Evolutionary conservation across 768 basidiomycete genomes (phyloP).

Genomic region (Pulveroboletus ravenelii): DNA sequence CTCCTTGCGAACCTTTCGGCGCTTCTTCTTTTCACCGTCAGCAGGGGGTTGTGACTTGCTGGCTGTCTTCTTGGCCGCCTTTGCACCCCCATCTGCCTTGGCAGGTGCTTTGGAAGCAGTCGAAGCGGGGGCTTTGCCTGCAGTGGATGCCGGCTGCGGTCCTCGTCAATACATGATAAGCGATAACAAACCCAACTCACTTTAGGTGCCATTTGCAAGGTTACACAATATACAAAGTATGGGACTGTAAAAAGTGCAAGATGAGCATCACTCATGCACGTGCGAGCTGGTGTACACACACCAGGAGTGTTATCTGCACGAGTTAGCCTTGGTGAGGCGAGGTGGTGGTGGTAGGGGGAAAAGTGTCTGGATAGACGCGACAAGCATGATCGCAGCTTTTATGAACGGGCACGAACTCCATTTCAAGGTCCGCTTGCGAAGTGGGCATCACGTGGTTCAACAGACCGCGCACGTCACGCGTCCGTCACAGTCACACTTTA

Average conservation of each 20-base stretch:
- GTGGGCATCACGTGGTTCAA: slow-evolving; percentile 31
- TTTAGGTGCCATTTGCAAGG: slow-evolving; percentile 35
- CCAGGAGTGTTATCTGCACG: slow-evolving; percentile 21
- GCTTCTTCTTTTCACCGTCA: slow-evolving; percentile 75
- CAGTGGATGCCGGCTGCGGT: slow-evolving; percentile 39
- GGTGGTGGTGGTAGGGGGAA: slow-evolving; percentile 30
- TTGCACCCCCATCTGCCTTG: slow-evolving; percentile 37
- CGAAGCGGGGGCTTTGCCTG: slow-evolving; percentile 42
- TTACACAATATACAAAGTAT: slow-evolving; percentile 33
- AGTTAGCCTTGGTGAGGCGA: slow-evolving; percentile 12
- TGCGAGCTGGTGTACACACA: slow-evolving; percentile 9
- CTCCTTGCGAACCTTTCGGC: slow-evolving; percentile 75
- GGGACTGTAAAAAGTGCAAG: slow-evolving; percentile 11
- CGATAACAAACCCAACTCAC: slow-evolving; percentile 19
- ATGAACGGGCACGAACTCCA: slow-evolving; percentile 30
- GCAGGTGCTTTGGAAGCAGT: slow-evolving; percentile 59
- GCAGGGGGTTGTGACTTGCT: slow-evolving; percentile 48
- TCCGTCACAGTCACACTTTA: slow-evolving; percentile 25
- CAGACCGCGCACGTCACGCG: slow-evolving; percentile 35
- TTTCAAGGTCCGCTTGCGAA: slow-evolving; percentile 32
- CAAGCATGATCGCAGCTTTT: slow-evolving; percentile 25
- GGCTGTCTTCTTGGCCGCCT: slow-evolving; percentile 59
- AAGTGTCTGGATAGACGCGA: slow-evolving; percentile 27
- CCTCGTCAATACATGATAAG: slow-evolving; percentile 8
- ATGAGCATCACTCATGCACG: slow-evolving; percentile 12